Evolutionary conservation across 805 yeast species (phyloP), one percentile per base, ranked within the genome.

Genomic region (Candida patagonica): DNA sequence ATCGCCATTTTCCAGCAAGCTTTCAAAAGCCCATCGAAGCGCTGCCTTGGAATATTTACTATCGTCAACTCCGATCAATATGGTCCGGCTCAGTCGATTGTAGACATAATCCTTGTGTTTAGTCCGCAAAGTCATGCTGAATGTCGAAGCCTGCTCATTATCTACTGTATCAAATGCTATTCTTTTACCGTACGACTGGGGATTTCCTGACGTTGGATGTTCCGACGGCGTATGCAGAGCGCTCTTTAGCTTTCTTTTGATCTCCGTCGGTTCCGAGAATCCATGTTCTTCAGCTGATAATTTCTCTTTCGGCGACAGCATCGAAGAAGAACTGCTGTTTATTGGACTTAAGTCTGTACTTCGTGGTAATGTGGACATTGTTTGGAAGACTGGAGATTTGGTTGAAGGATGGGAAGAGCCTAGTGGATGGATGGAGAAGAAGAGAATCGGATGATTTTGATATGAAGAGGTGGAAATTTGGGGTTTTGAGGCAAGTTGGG

Each of bases 1-100:
- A 45, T 70, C 75, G 16, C 70, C 68, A 41, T 70, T 71, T 19
- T 55, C 59, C 13, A 64, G 54, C 41, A 70, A 54, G 42, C 69
- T 66, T 29, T 64, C 67, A 4, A 71, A 45, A 1, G 69, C 56
- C 74, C 74, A 70, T 35, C 57, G 62, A 20, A 70, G 46, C 4
- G 73, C 73, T 9, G 54, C 52, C n/a, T 62, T 57, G 12, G 73
- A 65, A 41, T 64, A 61, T 26, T 59, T 62, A 42, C 63, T 61
- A 16, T 63, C 60, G 49, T 69, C 71, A 36, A 61, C 63, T 3
- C 71, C 73, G 35, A 67, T 61, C 34, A 71, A 47, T 26, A 70
- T 56, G 7, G 74, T 67, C 25, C 74, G 56, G 2, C 68, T 61
- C 23, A 60, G 55, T 10, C 68, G 47, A 19, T 54, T 50, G 39